These are phyloP conservation scores for Fusarium tricinctum DNA, from an alignment of 2,329 filamentous ascomycete genomes.

Conservation along the genomic window DNA sequence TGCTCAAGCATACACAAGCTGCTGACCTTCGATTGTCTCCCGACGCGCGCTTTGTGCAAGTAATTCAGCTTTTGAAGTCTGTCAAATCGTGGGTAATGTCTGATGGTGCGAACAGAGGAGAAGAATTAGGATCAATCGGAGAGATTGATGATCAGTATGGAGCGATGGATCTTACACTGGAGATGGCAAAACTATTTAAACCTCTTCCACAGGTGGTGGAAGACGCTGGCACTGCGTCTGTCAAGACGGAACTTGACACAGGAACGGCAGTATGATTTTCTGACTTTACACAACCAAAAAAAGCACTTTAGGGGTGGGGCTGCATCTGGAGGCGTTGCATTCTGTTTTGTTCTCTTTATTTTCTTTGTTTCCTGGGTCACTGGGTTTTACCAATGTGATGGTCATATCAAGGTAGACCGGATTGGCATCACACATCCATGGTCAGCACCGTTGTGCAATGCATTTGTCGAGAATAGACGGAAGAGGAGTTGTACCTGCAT, in stretches of 20 bases:
- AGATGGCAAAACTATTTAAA: slow-evolving; percentile 79
- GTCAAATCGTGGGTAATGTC: slow-evolving; percentile 72
- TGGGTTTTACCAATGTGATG: slow-evolving; percentile 41
- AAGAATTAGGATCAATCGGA: slow-evolving; percentile 76
- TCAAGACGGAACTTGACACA: slow-evolving; percentile 58
- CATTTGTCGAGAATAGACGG: slow-evolving; percentile 57
- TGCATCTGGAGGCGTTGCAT: slow-evolving; percentile 59
- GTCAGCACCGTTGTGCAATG: slow-evolving; percentile 53
- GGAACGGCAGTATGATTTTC: slow-evolving; percentile 53
- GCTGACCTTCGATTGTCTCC: slow-evolving; percentile 68
- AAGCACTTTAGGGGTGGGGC: slow-evolving; percentile 52
- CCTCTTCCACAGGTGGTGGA: slow-evolving; percentile 66
- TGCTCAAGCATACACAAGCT: slow-evolving; percentile 70
- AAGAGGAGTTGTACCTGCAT: slow-evolving; percentile 56
- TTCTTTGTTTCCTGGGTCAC: slow-evolving; percentile 47
- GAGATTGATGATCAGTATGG: slow-evolving; percentile 78
- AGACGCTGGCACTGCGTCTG: slow-evolving; percentile 58
- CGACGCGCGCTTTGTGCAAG: slow-evolving; percentile 72
- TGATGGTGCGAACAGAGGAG: slow-evolving; percentile 74
- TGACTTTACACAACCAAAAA: slow-evolving; percentile 46
- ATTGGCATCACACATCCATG: slow-evolving; percentile 50
- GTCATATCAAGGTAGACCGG: slow-evolving; percentile 38
- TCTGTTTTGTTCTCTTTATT: slow-evolving; percentile 49
- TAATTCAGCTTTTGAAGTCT: slow-evolving; percentile 72
- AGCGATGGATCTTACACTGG: slow-evolving; percentile 72